Conservation (phyloP, 176 grass and related monocot genomes). For the Cenchrus fungigraminus region DNA sequence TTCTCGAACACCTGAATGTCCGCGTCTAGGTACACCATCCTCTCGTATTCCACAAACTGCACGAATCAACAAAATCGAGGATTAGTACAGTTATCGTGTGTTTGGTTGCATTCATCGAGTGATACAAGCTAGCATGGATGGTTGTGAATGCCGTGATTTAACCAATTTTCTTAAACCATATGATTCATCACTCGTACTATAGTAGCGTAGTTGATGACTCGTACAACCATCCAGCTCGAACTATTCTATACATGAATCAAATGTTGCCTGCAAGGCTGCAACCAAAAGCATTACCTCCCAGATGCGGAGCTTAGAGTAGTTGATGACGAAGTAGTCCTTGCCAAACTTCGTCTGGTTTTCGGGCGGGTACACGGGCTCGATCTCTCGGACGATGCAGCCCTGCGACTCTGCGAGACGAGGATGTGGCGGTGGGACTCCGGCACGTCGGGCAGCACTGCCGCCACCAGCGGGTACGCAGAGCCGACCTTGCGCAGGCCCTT, state of each 20-base stretch:
- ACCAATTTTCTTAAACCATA: too few species aligned
- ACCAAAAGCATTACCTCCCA: conserved; percentile 59
- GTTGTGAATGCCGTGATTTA: too few species aligned
- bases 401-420: conserved; percentile 62
- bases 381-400: conserved; percentile 80
- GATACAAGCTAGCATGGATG: too few species aligned
- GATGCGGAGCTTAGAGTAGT: conserved; percentile 87
- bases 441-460: conserved; percentile 72
- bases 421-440: conserved; percentile 63
- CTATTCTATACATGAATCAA: too few species aligned
- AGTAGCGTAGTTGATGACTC: too few species aligned
- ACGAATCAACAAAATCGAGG: not conserved
- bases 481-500: conserved; percentile 67
- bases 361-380: conserved; percentile 56
- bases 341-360: conserved; percentile 19
- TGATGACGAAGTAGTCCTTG: conserved; percentile 52
- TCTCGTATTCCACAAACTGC: conserved; percentile 77
- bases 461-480: conserved; percentile 68
- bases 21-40: conserved; percentile 84
- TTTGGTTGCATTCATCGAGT: too few species aligned
- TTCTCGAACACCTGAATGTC: conserved; percentile 76
- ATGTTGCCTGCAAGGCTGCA: too few species aligned
- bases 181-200: too few species aligned
- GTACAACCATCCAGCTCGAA: too few species aligned
- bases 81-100: too few species aligned